Percentiles rank a stretch among this genome's conserved stretches.
Evolutionary conservation across 106 monocot species (phyloP).

Genomic region (Dioscorea alata): DNA sequence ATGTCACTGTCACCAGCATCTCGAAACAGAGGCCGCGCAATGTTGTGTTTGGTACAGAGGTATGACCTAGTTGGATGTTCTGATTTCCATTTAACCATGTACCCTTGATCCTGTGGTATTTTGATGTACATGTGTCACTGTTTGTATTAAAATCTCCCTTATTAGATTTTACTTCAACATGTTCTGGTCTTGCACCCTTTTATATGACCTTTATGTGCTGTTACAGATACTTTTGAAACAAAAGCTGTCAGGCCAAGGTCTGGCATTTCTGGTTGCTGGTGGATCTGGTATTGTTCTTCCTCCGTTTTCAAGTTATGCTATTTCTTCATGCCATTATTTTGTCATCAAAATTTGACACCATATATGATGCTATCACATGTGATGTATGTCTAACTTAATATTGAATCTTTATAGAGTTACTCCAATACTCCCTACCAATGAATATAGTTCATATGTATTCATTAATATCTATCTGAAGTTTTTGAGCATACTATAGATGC

Average conservation of each 20-base stretch:
- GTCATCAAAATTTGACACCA: background rate
- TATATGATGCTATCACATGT: too few relatives aligned
- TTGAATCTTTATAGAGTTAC: too few relatives aligned
- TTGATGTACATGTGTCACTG: background rate
- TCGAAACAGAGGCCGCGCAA: slow-evolving; percentile 70
- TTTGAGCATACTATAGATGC: too few relatives aligned
- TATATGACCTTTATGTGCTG: too few relatives aligned
- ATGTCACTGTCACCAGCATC: slow-evolving; percentile 55
- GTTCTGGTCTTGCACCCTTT: too few relatives aligned
- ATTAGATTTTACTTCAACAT: background rate
- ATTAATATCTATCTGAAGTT: too few relatives aligned
- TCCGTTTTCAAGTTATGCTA: background rate
- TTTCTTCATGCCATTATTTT: background rate
- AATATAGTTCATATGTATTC: too few relatives aligned
- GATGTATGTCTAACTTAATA: too few relatives aligned
- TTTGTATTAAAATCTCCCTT: background rate
- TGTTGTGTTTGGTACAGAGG: slow-evolving; percentile 72
- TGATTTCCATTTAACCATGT: background rate
- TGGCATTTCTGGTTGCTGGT: slow-evolving; percentile 86
- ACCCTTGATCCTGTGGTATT: background rate
- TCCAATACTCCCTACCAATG: too few relatives aligned
- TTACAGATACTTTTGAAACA: slow-evolving; percentile 79
- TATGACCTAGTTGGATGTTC: slow-evolving; percentile 12
- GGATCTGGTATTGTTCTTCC: slow-evolving; percentile 54
- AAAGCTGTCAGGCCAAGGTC: slow-evolving; percentile 85